Conservation (phyloP, 345 rosid genomes). For the Ceriops tagal region DNA sequence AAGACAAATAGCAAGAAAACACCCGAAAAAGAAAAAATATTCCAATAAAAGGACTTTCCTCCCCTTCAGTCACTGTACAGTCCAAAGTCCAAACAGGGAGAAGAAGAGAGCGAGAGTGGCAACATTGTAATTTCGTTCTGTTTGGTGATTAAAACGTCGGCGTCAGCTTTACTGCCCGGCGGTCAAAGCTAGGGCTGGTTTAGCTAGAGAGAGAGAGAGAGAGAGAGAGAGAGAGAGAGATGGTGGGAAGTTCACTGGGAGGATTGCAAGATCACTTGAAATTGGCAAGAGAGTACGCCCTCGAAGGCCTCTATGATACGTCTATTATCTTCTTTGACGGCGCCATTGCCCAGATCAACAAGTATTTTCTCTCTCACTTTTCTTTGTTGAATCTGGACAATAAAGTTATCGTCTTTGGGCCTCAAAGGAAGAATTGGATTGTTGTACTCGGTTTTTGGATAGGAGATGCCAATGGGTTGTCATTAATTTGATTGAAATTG, state of each 20-base stretch:
- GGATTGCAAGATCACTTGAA: conserved; percentile 98
- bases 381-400: too few relatives aligned
- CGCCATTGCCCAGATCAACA: conserved; percentile 79
- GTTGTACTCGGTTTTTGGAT: too few relatives aligned
- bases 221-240: background rate
- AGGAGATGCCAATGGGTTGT: too few relatives aligned
- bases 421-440: too few relatives aligned
- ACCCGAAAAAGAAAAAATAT: too few relatives aligned
- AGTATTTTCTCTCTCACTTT: conserved; percentile 23
- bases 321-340: conserved; percentile 96
- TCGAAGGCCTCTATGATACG: conserved; percentile 93
- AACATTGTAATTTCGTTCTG: background rate
- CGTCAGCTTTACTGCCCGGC: background rate
- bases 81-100: too few relatives aligned
- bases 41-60: too few relatives aligned
- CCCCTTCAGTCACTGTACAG: too few relatives aligned
- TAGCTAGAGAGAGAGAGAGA: background rate
- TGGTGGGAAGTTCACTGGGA: conserved; percentile 50
- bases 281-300: conserved; percentile 89
- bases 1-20: too few relatives aligned
- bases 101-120: too few relatives aligned
- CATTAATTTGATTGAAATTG: too few relatives aligned
- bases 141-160: background rate
- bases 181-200: conserved; percentile 1
- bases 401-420: too few relatives aligned